Percentiles rank a stretch among this genome's conserved stretches.
Evolutionary conservation across 495 filamentous ascomycete genomes (phyloP).

Genomic region (Rhypophila decipiens): DNA sequence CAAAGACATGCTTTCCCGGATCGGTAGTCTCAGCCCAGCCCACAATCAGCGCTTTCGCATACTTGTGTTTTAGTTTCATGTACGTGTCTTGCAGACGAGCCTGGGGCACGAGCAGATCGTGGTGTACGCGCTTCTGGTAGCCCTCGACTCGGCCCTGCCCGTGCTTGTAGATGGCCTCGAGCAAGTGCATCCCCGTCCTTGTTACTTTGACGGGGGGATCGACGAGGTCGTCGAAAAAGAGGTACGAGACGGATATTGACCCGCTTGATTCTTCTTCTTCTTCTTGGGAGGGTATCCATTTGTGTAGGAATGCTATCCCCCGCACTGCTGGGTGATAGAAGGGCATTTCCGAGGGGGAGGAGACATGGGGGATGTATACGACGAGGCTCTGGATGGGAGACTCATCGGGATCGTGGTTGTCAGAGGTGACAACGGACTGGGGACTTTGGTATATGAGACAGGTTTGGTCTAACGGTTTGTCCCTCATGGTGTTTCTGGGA

Average conservation of each 20-base stretch:
- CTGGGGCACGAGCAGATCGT: constrained; percentile 70
- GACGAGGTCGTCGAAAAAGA: constrained; percentile 45
- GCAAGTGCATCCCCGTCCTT: constrained; percentile 63
- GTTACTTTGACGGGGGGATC: constrained; percentile 48
- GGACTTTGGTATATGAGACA: constrained; percentile 57
- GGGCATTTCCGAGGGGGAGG: constrained; percentile 56
- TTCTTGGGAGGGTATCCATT: too few species aligned
- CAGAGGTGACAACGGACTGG: constrained; percentile 9
- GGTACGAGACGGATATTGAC: constrained; percentile 61
- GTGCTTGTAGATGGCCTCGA: constrained; percentile 70
- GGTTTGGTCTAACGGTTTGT: constrained; percentile 69
- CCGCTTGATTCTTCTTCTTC: constrained; percentile 31
- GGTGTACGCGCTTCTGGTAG: constrained; percentile 68
- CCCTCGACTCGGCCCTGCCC: constrained; percentile 55
- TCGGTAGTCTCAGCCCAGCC: constrained; percentile 82
- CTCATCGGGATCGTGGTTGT: constrained; percentile 1
- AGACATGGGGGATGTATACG: constrained; percentile 72
- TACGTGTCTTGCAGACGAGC: constrained; percentile 75
- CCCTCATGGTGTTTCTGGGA: constrained; percentile 71
- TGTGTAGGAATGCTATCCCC: constrained; percentile 67
- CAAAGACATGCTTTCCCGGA: constrained; percentile 87
- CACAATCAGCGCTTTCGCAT: constrained; percentile 60
- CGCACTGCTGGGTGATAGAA: constrained; percentile 80
- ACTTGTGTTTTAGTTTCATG: constrained; percentile 65
- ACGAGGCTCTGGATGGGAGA: constrained; percentile 47